A percentile compares a stretch with the other conserved stretches of the same genome.
These are phyloP conservation scores for Barnettozyma vustinii DNA, from an alignment of 805 yeast genomes.

Conservation along the genomic window DNA sequence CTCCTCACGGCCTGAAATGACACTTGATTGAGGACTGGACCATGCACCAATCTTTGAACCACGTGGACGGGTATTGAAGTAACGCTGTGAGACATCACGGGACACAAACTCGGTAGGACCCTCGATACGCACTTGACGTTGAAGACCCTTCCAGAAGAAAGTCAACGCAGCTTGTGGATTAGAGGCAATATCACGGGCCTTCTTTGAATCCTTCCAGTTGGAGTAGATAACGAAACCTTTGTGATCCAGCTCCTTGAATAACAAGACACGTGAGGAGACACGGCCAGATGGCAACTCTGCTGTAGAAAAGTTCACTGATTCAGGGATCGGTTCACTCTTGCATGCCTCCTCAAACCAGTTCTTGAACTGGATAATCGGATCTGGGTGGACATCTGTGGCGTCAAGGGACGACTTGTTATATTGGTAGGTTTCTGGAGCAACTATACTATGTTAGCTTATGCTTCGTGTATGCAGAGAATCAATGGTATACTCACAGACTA, in stretches of 20 bases:
- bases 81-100: slow-evolving; percentile 67
- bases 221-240: slow-evolving; percentile 85
- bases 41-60: slow-evolving; percentile 95
- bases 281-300: slow-evolving; percentile 87
- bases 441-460: slow-evolving; percentile 8
- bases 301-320: slow-evolving; percentile 82
- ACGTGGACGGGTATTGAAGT: slow-evolving; percentile 83
- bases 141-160: slow-evolving; percentile 88
- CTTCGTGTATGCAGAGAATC: not conserved
- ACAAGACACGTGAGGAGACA: slow-evolving; percentile 76
- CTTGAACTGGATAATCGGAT: slow-evolving; percentile 76
- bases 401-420: slow-evolving; percentile 64
- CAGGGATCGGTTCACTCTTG: slow-evolving; percentile 63
- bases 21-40: slow-evolving; percentile 85
- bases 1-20: slow-evolving; percentile 51
- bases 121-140: slow-evolving; percentile 91
- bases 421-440: slow-evolving; percentile 88
- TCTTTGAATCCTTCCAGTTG: slow-evolving; percentile 86
- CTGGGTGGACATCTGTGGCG: slow-evolving; percentile 43
- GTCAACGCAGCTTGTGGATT: slow-evolving; percentile 80
- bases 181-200: slow-evolving; percentile 60
- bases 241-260: slow-evolving; percentile 84
- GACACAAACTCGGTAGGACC: slow-evolving; percentile 73
- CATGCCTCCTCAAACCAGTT: slow-evolving; percentile 81
- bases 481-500: slow-evolving; percentile 19